Evolutionary conservation across 2,329 filamentous ascomycete species (phyloP).

Genomic region (Penicillium aurantiogriseum): DNA sequence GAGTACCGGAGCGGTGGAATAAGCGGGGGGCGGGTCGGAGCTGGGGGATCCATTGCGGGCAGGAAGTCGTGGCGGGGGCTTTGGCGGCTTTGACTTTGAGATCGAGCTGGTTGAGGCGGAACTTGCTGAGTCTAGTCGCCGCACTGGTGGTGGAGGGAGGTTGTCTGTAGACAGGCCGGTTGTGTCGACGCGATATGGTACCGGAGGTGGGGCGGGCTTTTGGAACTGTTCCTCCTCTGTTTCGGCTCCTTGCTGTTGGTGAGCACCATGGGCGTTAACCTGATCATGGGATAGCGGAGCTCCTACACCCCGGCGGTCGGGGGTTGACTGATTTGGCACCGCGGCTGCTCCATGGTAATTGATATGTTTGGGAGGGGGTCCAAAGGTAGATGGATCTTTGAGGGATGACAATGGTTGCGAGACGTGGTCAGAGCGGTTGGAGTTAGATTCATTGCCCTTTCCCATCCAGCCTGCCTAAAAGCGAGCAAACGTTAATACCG

Average conservation of each 20-base stretch:
- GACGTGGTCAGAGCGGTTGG: conserved; percentile 51
- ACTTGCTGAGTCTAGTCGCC: conserved; percentile 39
- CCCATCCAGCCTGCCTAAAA: conserved; percentile 60
- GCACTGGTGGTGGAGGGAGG: conserved; percentile 68
- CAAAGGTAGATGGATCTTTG: conserved; percentile 74
- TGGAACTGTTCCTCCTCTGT: conserved; percentile 28
- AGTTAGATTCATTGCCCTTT: conserved; percentile 49
- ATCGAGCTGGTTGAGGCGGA: conserved; percentile 26
- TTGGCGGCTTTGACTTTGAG: conserved; percentile 50
- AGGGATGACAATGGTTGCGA: conserved; percentile 67
- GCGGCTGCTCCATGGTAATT: conserved; percentile 50
- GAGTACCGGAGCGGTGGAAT: conserved; percentile 45
- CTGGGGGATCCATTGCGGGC: conserved; percentile 59
- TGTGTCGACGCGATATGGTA: conserved; percentile 68
- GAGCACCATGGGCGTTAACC: conserved; percentile 32
- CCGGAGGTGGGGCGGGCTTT: conserved; percentile 52
- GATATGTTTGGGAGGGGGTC: conserved; percentile 71
- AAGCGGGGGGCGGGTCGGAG: conserved; percentile 46
- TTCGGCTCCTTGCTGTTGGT: conserved; percentile 31
- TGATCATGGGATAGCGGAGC: conserved; percentile 43
- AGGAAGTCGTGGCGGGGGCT: conserved; percentile 67
- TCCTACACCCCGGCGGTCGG: conserved; percentile 45
- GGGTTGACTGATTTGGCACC: conserved; percentile 46
- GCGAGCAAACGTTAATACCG: conserved; percentile 14
- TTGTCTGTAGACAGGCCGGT: conserved; percentile 68